These are phyloP conservation scores for Stachybotrys chlorohalonatus DNA, from an alignment of 2,329 filamentous ascomycete species.

Conservation along the genomic window DNA sequence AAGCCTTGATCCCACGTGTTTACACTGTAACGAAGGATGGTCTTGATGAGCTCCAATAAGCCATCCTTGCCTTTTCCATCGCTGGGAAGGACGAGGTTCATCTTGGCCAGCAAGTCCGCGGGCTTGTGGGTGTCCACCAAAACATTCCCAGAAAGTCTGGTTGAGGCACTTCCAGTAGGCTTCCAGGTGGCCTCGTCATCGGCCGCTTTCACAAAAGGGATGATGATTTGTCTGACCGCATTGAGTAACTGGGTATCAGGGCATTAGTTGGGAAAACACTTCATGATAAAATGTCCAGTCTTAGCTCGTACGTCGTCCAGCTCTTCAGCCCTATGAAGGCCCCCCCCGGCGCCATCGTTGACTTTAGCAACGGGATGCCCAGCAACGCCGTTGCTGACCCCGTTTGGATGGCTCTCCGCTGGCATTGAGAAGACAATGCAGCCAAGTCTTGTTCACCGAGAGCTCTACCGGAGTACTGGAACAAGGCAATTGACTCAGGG, in stretches of 20 bases:
- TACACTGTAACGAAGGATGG: slow-evolving; percentile 75
- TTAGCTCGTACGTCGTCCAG: slow-evolving; percentile 16
- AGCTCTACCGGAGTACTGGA: no score
- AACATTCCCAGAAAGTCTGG: slow-evolving; percentile 37
- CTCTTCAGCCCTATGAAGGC: slow-evolving; percentile 22
- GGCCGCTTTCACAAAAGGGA: slow-evolving; percentile 63
- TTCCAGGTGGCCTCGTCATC: slow-evolving; percentile 51
- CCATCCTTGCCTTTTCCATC: slow-evolving; percentile 61
- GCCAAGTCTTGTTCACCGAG: no score
- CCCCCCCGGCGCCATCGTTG: slow-evolving; percentile 5
- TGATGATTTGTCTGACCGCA: slow-evolving; percentile 56
- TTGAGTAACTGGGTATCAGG: slow-evolving; percentile 48
- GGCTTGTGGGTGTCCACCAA: slow-evolving; percentile 56
- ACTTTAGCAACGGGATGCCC: neutral
- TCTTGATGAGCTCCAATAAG: slow-evolving; percentile 59
- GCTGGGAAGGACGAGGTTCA: slow-evolving; percentile 50
- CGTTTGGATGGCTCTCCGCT: neutral
- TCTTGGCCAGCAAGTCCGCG: slow-evolving; percentile 42
- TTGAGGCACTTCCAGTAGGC: slow-evolving; percentile 37
- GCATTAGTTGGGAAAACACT: slow-evolving; percentile 8
- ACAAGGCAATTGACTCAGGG: neutral
- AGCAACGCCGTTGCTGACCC: slow-evolving; percentile 5
- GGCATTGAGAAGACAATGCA: neutral
- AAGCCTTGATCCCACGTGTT: slow-evolving; percentile 99
- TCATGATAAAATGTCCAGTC: neutral